These are phyloP conservation scores for Verbascum thapsus DNA, from an alignment of 257 asterid species.

Conservation along the genomic window DNA sequence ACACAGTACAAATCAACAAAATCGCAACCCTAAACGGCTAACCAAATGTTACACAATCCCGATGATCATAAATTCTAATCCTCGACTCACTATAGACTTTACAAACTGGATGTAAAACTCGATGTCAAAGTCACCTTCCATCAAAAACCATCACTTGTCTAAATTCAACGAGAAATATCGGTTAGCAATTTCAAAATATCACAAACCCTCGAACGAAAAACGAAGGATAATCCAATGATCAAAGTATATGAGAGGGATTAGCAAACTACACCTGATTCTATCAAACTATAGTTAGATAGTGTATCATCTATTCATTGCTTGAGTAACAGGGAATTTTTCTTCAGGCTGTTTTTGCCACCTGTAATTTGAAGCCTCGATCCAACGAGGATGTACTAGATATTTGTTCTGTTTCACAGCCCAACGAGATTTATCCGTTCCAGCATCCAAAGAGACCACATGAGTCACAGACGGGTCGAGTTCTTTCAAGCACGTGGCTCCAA, in stretches of 20 bases:
- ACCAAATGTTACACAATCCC: too few species aligned
- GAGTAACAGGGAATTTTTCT: constrained; percentile 55
- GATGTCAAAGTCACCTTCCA: too few species aligned
- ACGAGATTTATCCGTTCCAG: constrained; percentile 67
- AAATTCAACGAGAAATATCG: too few species aligned
- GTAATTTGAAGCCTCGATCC: constrained; percentile 78
- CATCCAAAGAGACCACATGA: constrained; percentile 68
- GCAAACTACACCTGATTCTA: constrained; percentile 12
- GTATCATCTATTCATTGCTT: constrained; percentile 32
- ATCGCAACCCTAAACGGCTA: too few species aligned
- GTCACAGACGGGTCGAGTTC: constrained; percentile 63
- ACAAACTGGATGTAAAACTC: too few species aligned
- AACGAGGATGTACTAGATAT: constrained; percentile 64
- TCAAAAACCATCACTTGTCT: too few species aligned
- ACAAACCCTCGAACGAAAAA: too few species aligned
- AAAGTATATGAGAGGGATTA: background rate
- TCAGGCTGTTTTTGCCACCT: constrained; percentile 75
- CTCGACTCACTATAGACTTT: too few species aligned
- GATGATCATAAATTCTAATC: too few species aligned
- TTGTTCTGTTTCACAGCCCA: constrained; percentile 63
- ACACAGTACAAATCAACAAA: too few species aligned
- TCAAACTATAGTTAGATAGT: too few species aligned
- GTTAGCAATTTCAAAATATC: constrained; percentile 4
- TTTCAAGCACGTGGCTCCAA: constrained; percentile 68
- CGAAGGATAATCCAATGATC: constrained; percentile 5